Evolutionary conservation across 78 protist species (phyloP).

Genomic region (Cyanophora paradoxa): DNA sequence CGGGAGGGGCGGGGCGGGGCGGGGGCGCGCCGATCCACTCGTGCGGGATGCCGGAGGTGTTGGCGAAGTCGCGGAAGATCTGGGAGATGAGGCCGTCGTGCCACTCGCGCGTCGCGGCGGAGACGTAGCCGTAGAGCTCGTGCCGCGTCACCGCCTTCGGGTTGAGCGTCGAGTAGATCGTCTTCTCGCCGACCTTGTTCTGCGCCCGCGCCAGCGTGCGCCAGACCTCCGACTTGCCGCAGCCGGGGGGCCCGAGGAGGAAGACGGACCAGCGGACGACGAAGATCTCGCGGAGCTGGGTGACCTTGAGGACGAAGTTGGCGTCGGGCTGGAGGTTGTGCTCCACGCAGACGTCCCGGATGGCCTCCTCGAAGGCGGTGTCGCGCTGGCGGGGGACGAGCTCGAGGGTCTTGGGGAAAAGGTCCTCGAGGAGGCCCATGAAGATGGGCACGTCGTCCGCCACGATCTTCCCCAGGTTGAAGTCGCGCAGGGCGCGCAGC

Average conservation of each 20-base stretch:
- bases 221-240: constrained; percentile 61
- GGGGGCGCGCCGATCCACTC: constrained; percentile 20
- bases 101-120: constrained; percentile 42
- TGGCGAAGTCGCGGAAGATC: constrained; percentile 39
- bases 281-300: constrained; percentile 47
- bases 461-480: constrained; percentile 80
- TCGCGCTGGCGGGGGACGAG: constrained; percentile 33
- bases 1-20: too few relatives aligned
- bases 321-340: constrained; percentile 41
- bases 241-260: constrained; percentile 68
- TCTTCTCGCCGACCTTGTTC: constrained; percentile 13
- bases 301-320: constrained; percentile 37
- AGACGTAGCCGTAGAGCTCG: constrained; percentile 66
- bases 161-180: constrained; percentile 13
- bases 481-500: constrained; percentile 83
- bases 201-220: constrained; percentile 33
- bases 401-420: constrained; percentile 33
- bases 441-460: constrained; percentile 64
- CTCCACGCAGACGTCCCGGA: not conserved
- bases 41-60: constrained; percentile 16
- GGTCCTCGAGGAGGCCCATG: constrained; percentile 58
- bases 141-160: constrained; percentile 63
- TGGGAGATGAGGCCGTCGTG: constrained; percentile 54
- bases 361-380: not conserved
- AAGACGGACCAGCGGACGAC: constrained; percentile 64